phyloP scores from a whole-genome alignment of 768 basidiomycete genomes.

The Trametes cubensis region DNA sequence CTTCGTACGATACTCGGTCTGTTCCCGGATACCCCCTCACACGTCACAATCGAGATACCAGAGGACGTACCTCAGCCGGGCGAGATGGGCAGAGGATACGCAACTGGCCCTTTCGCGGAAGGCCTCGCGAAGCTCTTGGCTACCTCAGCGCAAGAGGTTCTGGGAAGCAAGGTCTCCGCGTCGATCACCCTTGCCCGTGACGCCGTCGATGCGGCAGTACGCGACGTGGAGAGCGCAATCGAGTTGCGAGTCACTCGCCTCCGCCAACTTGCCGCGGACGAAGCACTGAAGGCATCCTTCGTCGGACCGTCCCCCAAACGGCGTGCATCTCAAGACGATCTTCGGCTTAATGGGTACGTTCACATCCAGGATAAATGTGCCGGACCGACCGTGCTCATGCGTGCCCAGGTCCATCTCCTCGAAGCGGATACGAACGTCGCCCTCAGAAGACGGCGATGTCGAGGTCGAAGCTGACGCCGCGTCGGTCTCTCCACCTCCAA shows the following conservation, averaged over 20 bases:
- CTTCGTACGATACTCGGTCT: constrained; percentile 17
- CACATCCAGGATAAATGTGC: neutral
- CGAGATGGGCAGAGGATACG: constrained; percentile 22
- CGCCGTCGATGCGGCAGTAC: constrained; percentile 13
- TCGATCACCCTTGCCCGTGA: constrained; percentile 13
- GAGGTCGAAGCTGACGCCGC: constrained; percentile 20
- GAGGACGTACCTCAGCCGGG: constrained; percentile 19
- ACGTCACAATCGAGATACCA: constrained; percentile 19
- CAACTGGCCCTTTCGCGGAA: constrained; percentile 26
- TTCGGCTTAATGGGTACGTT: constrained; percentile 24
- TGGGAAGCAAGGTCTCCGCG: constrained; percentile 9
- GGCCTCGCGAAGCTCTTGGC: constrained; percentile 18
- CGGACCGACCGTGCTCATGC: neutral
- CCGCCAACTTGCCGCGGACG: constrained; percentile 21
- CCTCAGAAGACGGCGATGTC: constrained; percentile 37
- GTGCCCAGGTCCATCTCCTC: constrained; percentile 14
- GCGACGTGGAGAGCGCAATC: constrained; percentile 19
- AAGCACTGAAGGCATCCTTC: constrained; percentile 2
- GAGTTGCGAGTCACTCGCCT: constrained; percentile 19
- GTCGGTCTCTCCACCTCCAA: constrained; percentile 48
- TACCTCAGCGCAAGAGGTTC: constrained; percentile 17
- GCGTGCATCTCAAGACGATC: constrained; percentile 24
- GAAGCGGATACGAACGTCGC: constrained; percentile 35
- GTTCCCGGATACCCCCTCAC: constrained; percentile 13
- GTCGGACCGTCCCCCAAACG: constrained; percentile 27